Conservation (phyloP, 1,284 basidiomycete species). For the Moesziomyces antarcticus region DNA sequence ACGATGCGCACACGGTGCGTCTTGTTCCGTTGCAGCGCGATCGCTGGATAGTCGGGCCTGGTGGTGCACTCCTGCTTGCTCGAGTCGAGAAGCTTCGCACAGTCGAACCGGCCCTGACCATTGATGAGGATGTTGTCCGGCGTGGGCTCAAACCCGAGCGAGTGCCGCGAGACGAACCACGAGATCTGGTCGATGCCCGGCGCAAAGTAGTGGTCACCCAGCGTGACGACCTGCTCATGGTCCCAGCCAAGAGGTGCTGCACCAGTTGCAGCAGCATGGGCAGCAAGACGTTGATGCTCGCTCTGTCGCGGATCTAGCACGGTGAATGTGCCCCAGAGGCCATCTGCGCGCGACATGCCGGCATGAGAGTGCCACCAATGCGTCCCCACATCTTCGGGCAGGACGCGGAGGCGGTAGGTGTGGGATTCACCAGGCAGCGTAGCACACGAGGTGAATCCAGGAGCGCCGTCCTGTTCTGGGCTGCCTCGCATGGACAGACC, state of each 20-base stretch:
- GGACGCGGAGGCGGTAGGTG: constrained; percentile 28
- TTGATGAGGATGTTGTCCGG: constrained; percentile 72
- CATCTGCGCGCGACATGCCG: constrained; percentile 45
- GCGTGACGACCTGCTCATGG: constrained; percentile 36
- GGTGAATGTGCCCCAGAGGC: constrained; percentile 53
- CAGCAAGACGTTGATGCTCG: not conserved
- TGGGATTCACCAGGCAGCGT: constrained; percentile 32
- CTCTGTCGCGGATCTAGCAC: constrained; percentile 54
- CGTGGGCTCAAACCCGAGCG: constrained; percentile 56
- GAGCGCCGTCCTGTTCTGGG: constrained; percentile 42
- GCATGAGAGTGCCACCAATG: constrained; percentile 69
- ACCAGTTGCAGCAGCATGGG: not conserved
- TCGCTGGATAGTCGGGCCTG: constrained; percentile 4
- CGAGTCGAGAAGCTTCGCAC: constrained; percentile 15
- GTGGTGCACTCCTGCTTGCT: constrained; percentile 1
- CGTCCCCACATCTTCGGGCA: constrained; percentile 65
- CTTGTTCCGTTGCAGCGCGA: constrained; percentile 54
- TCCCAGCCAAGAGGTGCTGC: constrained; percentile 29
- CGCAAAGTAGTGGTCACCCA: constrained; percentile 44
- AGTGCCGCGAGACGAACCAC: constrained; percentile 23
- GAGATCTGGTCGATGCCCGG: constrained; percentile 17
- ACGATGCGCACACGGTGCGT: constrained; percentile 73
- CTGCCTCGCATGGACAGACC: constrained; percentile 51
- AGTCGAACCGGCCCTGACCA: constrained; percentile 70
- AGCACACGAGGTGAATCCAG: constrained; percentile 56